phyloP scores from a whole-genome alignment of 2,329 filamentous ascomycete species.

The Aspergillus sp. region DNA sequence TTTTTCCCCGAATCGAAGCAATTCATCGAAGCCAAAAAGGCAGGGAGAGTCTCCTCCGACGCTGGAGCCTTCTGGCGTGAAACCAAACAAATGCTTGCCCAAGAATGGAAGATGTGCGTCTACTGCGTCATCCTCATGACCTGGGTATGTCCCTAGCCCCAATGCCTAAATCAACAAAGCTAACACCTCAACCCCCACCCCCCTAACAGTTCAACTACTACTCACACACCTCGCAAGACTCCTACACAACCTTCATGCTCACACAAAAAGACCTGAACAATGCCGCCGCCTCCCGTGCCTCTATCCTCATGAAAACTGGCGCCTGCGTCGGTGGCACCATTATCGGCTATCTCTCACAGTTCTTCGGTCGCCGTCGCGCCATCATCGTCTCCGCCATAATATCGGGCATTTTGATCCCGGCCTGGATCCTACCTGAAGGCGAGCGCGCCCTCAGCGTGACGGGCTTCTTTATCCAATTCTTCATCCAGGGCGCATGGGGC shows the following conservation, averaged over 20 bases:
- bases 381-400: slow-evolving; percentile 65
- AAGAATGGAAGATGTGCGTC: slow-evolving; percentile 75
- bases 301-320: slow-evolving; percentile 79
- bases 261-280: slow-evolving; percentile 70
- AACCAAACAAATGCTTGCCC: slow-evolving; percentile 65
- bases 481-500: slow-evolving; percentile 70
- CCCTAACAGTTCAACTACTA: slow-evolving; percentile 62
- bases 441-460: slow-evolving; percentile 32
- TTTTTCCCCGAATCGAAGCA: slow-evolving; percentile 74
- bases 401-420: slow-evolving; percentile 67
- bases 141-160: slow-evolving; percentile 45
- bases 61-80: slow-evolving; percentile 66
- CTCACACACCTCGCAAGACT: slow-evolving; percentile 78
- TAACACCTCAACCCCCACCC: background rate
- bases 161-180: too few species aligned
- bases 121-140: slow-evolving; percentile 81
- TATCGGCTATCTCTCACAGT: slow-evolving; percentile 71
- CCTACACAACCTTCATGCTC: slow-evolving; percentile 79
- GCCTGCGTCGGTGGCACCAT: slow-evolving; percentile 62
- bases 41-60: slow-evolving; percentile 53
- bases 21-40: slow-evolving; percentile 69
- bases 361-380: slow-evolving; percentile 65
- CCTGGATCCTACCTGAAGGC: slow-evolving; percentile 63
- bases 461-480: slow-evolving; percentile 59
- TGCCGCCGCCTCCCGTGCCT: slow-evolving; percentile 66